Evolutionary conservation across 2,329 filamentous ascomycete species (phyloP).

Genomic region (Graphilbum ipis-grandicollis): DNA sequence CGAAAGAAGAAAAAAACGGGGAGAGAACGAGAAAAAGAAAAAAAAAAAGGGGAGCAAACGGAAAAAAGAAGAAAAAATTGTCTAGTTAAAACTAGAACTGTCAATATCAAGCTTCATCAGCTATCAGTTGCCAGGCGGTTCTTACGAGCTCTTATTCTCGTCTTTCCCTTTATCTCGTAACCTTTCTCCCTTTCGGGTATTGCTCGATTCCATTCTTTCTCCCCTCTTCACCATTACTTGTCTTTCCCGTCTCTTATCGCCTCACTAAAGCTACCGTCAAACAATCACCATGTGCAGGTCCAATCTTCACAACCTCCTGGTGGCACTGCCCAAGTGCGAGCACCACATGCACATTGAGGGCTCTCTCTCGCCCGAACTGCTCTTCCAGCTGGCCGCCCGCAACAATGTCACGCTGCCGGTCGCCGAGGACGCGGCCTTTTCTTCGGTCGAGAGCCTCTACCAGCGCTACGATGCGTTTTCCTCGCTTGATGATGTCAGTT

Average conservation of each 20-base stretch:
- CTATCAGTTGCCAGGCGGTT: too few relatives aligned
- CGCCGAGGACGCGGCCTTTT: slow-evolving; percentile 40
- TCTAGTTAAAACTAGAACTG: background rate
- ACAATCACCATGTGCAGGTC: slow-evolving; percentile 41
- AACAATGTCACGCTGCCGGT: slow-evolving; percentile 46
- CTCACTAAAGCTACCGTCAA: too few relatives aligned
- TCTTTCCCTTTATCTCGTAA: background rate
- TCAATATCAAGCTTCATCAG: background rate
- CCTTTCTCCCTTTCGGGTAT: background rate
- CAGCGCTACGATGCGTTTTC: slow-evolving; percentile 50
- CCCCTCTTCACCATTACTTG: background rate
- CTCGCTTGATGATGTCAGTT: slow-evolving; percentile 39
- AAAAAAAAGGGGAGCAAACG: background rate
- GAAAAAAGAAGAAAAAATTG: background rate
- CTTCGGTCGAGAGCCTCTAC: slow-evolving; percentile 38
- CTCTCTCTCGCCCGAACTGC: slow-evolving; percentile 49
- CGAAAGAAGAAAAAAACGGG: background rate
- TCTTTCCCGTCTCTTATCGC: background rate
- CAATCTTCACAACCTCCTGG: slow-evolving; percentile 39
- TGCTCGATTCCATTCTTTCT: background rate
- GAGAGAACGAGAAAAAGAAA: background rate
- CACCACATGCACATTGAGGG: slow-evolving; percentile 72
- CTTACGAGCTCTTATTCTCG: background rate
- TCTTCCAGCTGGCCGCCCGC: slow-evolving; percentile 50
- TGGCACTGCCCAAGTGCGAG: slow-evolving; percentile 59